Evolutionary conservation across 1,139 yeast species (phyloP).

Genomic region (Geotrichum klebahnii): DNA sequence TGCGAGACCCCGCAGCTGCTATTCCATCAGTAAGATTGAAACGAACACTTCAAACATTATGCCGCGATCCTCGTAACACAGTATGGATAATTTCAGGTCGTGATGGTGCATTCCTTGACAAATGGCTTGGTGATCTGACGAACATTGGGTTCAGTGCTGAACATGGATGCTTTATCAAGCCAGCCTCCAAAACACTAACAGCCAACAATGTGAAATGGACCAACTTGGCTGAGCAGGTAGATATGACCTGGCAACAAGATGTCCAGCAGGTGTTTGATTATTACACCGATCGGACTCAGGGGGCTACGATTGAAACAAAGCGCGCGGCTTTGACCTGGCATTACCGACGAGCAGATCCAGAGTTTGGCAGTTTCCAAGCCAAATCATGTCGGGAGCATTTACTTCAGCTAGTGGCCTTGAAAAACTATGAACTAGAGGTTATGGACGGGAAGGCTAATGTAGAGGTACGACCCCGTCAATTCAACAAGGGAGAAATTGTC

Average conservation of each 20-base stretch:
- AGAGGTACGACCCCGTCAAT: constrained; percentile 90
- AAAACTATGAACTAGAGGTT: constrained; percentile 82
- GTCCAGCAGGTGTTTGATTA: constrained; percentile 69
- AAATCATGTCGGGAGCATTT: constrained; percentile 64
- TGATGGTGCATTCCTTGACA: constrained; percentile 82
- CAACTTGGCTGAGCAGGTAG: constrained; percentile 74
- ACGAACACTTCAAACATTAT: constrained; percentile 55
- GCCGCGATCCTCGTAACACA: constrained; percentile 74
- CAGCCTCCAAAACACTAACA: too few species aligned
- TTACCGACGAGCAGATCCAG: constrained; percentile 91
- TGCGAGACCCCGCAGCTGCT: constrained; percentile 94
- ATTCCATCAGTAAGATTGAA: constrained; percentile 78
- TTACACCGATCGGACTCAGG: constrained; percentile 86
- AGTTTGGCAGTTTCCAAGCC: constrained; percentile 83
- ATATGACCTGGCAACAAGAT: constrained; percentile 89
- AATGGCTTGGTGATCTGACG: constrained; percentile 71
- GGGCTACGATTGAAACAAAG: constrained; percentile 79
- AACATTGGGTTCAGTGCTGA: constrained; percentile 85
- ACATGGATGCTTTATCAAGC: constrained; percentile 93
- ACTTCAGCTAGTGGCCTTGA: constrained; percentile 54
- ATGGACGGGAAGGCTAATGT: constrained; percentile 96
- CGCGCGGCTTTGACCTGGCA: constrained; percentile 99
- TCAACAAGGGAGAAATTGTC: constrained; percentile 95
- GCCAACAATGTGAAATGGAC: constrained; percentile 64
- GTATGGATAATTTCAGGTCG: constrained; percentile 97